These are phyloP conservation scores for Platismatia glauca DNA, from an alignment of 495 filamentous ascomycete species.

Conservation along the genomic window DNA sequence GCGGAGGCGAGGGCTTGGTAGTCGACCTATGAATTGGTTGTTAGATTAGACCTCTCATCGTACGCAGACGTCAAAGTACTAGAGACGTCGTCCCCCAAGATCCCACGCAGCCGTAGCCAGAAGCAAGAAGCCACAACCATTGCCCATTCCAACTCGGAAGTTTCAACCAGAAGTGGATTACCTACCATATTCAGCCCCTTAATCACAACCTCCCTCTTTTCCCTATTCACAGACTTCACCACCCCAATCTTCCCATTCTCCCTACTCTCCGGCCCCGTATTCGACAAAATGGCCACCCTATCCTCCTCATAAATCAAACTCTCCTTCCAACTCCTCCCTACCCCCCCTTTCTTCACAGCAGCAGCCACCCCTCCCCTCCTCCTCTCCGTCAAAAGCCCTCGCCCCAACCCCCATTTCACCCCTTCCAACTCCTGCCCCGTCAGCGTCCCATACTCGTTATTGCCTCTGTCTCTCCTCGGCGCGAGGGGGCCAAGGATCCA, in stretches of 20 bases:
- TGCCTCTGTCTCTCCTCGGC: conserved; percentile 57
- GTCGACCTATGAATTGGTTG: conserved; percentile 40
- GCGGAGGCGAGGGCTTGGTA: conserved; percentile 44
- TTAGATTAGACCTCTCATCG: background rate
- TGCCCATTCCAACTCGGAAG: background rate
- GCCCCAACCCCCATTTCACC: conserved; percentile 5
- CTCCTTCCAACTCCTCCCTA: conserved; percentile 8
- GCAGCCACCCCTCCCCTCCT: background rate
- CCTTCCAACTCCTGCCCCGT: background rate
- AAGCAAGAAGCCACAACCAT: background rate
- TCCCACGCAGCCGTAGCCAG: background rate
- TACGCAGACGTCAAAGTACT: background rate
- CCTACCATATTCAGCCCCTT: conserved; percentile 61
- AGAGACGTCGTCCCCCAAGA: background rate
- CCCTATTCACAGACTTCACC: conserved; percentile 48
- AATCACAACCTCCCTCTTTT: conserved; percentile 50
- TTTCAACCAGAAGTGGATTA: background rate
- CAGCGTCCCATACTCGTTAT: conserved; percentile 39
- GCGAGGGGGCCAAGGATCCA: conserved; percentile 68
- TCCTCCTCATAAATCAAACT: conserved; percentile 15
- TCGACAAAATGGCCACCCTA: conserved; percentile 20
- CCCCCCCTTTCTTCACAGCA: conserved; percentile 1
- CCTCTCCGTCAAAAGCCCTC: background rate
- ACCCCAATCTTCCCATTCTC: conserved; percentile 75
- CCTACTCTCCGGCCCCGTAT: conserved; percentile 42